phyloP scores from a whole-genome alignment of 2,329 filamentous ascomycete species.

The Phaeophleospora eucalypticola region DNA sequence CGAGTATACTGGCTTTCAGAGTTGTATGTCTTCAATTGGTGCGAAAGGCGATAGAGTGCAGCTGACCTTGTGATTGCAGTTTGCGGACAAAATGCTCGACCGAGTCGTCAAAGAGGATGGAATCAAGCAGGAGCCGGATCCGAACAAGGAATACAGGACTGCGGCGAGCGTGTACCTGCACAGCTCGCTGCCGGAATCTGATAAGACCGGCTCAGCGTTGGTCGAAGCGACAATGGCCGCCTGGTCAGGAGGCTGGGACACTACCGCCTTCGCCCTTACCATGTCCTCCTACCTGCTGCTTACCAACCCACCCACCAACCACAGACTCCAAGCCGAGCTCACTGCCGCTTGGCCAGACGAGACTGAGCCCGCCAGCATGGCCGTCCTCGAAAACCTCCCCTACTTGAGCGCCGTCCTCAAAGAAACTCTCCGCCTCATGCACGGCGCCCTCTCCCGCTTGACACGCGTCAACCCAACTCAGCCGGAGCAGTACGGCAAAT shows the following conservation, averaged over 20 bases:
- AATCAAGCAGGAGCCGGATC: conserved; percentile 1
- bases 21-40: background rate
- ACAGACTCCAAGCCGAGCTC: conserved; percentile 4
- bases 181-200: conserved; percentile 4
- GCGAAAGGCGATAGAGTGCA: background rate
- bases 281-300: conserved; percentile 4
- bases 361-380: background rate
- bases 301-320: background rate
- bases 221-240: conserved; percentile 8
- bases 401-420: conserved; percentile 9
- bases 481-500: conserved; percentile 5
- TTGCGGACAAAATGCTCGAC: conserved; percentile 10
- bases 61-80: conserved; percentile 2
- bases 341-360: conserved; percentile 5
- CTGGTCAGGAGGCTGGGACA: conserved; percentile 12
- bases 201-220: conserved; percentile 6
- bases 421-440: conserved; percentile 8
- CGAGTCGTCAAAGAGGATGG: conserved; percentile 8
- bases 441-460: conserved; percentile 6
- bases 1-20: conserved; percentile 8
- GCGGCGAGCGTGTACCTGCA: conserved; percentile 9
- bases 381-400: conserved; percentile 1
- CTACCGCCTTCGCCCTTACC: conserved; percentile 7
- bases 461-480: conserved; percentile 5
- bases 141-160: conserved; percentile 7